These are phyloP conservation scores for Plasmopara muralis DNA, from an alignment of 352 stramenopile genomes.

Conservation along the genomic window DNA sequence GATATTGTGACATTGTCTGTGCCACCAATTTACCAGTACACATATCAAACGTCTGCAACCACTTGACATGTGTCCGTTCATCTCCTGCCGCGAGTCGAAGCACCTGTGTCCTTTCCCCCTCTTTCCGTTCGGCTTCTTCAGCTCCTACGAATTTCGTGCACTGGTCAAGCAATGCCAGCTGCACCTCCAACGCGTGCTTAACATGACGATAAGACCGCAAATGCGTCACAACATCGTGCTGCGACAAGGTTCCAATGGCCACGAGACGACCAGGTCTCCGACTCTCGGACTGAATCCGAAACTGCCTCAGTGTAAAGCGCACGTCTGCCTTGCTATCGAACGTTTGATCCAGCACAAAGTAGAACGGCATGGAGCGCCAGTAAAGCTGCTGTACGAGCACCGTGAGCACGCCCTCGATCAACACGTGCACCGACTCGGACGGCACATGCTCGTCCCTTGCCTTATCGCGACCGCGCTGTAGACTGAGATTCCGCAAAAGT, in stretches of 20 bases:
- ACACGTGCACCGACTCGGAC: conserved; percentile 10
- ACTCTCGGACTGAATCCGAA: conserved; percentile 29
- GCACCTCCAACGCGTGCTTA: conserved; percentile 52
- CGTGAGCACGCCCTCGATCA: conserved; percentile 49
- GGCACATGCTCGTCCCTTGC: conserved; percentile 4
- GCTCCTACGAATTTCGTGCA: conserved; percentile 8
- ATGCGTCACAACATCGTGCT: conserved; percentile 50
- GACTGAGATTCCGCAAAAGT: conserved; percentile 30
- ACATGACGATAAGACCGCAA: conserved; percentile 33
- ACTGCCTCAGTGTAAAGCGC: conserved; percentile 47
- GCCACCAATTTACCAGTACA: conserved; percentile 43
- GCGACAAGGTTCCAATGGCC: conserved; percentile 38
- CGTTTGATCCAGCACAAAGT: conserved; percentile 51
- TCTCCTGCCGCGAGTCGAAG: conserved; percentile 38
- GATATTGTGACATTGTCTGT: conserved; percentile 27
- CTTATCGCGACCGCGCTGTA: conserved; percentile 17
- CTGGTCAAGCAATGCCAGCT: conserved; percentile 18
- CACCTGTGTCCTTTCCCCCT: conserved; percentile 12
- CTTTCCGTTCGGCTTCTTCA: conserved; percentile 5
- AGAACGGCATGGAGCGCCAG: conserved; percentile 46
- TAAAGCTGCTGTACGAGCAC: conserved; percentile 49
- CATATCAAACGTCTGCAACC: conserved; percentile 39
- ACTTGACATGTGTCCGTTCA: conserved; percentile 29
- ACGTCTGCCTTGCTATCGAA: neutral
- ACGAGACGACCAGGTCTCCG: conserved; percentile 26